phyloP scores from a whole-genome alignment of 192 early-diverging fungal species.

The Bifiguratus adelaidae region DNA sequence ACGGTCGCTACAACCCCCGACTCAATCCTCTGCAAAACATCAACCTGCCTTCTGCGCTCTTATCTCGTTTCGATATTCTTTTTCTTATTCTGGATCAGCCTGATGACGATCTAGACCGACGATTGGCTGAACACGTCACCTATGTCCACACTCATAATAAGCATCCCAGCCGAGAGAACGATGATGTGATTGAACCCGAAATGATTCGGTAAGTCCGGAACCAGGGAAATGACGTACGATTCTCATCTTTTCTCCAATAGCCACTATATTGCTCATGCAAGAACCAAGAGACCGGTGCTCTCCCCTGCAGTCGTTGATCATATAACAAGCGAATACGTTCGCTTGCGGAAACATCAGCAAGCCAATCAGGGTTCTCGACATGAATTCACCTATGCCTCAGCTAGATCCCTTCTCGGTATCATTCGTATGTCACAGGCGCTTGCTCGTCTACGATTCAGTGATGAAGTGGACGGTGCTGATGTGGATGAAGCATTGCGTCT shows the following conservation, averaged over 20 bases:
- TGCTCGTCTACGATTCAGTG: constrained; percentile 80
- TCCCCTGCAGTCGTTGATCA: constrained; percentile 71
- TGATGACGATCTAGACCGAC: constrained; percentile 76
- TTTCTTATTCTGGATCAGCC: constrained; percentile 87
- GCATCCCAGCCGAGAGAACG: constrained; percentile 54
- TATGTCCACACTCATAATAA: constrained; percentile 82
- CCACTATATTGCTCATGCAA: constrained; percentile 81
- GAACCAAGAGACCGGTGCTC: constrained; percentile 61
- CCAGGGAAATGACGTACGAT: background rate
- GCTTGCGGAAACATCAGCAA: constrained; percentile 63
- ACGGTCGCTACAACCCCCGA: constrained; percentile 87
- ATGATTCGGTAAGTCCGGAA: constrained; percentile 52
- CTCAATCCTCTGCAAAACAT: constrained; percentile 91
- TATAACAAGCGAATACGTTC: constrained; percentile 83
- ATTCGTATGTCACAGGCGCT: constrained; percentile 91
- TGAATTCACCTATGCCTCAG: constrained; percentile 71
- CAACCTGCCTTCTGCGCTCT: constrained; percentile 83
- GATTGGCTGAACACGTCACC: constrained; percentile 88
- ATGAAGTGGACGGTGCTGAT: constrained; percentile 63
- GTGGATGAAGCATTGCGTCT: constrained; percentile 85
- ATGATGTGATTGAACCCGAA: constrained; percentile 52
- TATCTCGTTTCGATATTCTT: constrained; percentile 93
- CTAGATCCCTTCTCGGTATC: constrained; percentile 84
- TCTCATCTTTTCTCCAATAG: constrained; percentile 24
- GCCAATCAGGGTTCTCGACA: constrained; percentile 29